These are phyloP conservation scores for Rhodotorula sp. DNA, from an alignment of 1,284 basidiomycete genomes.

Conservation along the genomic window DNA sequence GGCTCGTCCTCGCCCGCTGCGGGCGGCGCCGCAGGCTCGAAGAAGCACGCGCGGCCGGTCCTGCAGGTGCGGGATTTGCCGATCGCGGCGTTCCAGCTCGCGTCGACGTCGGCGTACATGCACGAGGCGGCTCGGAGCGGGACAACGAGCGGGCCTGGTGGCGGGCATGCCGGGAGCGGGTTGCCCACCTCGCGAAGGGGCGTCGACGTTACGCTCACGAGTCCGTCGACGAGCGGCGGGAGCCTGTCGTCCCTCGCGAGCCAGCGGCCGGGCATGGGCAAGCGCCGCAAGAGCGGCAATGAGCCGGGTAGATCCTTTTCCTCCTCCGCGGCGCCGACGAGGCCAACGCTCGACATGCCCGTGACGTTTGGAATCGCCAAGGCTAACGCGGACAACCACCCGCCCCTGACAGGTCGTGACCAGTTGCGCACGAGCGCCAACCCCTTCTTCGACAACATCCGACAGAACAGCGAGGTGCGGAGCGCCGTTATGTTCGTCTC, in stretches of 20 bases:
- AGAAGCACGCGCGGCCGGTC: conserved; percentile 45
- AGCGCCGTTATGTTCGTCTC: background rate
- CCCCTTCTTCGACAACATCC: conserved; percentile 77
- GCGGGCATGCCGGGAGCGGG: no score
- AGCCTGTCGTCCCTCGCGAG: conserved; percentile 13
- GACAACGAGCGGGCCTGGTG: background rate
- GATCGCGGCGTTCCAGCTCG: conserved; percentile 64
- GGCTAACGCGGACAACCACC: background rate
- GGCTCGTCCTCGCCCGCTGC: background rate
- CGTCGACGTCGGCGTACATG: conserved; percentile 56
- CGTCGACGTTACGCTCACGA: conserved; percentile 1
- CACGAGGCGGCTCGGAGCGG: background rate
- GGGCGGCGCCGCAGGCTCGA: background rate
- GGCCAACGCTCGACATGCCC: background rate
- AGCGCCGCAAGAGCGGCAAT: conserved; percentile 35
- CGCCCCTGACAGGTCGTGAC: background rate
- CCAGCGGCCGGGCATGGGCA: conserved; percentile 30
- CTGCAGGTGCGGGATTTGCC: conserved; percentile 66
- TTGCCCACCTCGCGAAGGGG: background rate
- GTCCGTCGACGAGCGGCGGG: conserved; percentile 19
- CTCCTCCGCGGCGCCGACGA: background rate
- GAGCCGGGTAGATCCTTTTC: conserved; percentile 1
- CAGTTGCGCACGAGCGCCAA: conserved; percentile 47
- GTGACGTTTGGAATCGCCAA: background rate
- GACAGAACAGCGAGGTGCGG: conserved; percentile 78